phyloP scores from a whole-genome alignment of 1,284 basidiomycete genomes.

The Inonotus hispidus region DNA sequence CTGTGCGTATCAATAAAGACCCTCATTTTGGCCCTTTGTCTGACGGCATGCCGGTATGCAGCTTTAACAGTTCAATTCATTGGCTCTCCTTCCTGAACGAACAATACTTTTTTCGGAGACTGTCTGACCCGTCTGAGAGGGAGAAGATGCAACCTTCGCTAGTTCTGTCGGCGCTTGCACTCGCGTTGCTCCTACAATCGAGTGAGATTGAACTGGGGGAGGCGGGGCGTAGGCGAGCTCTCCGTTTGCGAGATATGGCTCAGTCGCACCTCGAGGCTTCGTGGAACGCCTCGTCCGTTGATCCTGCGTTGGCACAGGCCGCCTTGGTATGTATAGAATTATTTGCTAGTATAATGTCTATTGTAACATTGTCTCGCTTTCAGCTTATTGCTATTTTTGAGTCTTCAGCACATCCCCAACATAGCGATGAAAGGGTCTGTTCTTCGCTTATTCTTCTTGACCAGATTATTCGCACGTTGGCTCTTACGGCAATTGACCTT shows the following conservation, averaged over 20 bases:
- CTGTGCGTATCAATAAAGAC: constrained; percentile 3
- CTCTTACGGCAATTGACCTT: constrained; percentile 52
- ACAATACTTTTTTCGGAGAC: constrained; percentile 44
- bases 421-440: constrained; percentile 48
- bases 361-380: not conserved
- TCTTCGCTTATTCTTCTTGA: constrained; percentile 55
- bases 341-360: constrained; percentile 15
- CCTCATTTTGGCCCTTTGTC: not conserved
- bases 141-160: constrained; percentile 61
- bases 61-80: constrained; percentile 46
- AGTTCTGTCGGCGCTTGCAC: constrained; percentile 59
- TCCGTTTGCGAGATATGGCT: constrained; percentile 50
- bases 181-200: constrained; percentile 69
- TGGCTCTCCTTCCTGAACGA: constrained; percentile 64
- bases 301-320: constrained; percentile 62
- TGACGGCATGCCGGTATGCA: constrained; percentile 21
- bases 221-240: constrained; percentile 44
- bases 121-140: constrained; percentile 46
- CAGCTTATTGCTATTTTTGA: constrained; percentile 73
- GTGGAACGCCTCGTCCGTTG: constrained; percentile 46
- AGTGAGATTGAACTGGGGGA: constrained; percentile 55
- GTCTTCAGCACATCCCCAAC: constrained; percentile 61
- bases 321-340: constrained; percentile 49
- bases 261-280: constrained; percentile 48
- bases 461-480: constrained; percentile 49